These are phyloP conservation scores for Nicotiana noctiflora DNA, from an alignment of 257 asterid species.

Conservation along the genomic window DNA sequence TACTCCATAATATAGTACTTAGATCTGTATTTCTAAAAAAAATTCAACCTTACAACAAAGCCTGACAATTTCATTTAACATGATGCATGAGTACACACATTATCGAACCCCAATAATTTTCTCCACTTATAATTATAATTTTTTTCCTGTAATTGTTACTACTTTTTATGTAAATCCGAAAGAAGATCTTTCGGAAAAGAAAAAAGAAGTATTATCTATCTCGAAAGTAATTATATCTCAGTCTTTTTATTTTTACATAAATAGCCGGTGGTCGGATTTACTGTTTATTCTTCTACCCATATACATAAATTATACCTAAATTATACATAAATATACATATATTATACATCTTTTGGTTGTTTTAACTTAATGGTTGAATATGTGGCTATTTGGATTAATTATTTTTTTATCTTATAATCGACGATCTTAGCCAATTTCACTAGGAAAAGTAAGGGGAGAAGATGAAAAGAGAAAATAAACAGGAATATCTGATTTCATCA, in stretches of 20 bases:
- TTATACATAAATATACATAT: no score
- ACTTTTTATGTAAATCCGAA: background rate
- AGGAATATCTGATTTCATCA: background rate
- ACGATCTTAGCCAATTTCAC: background rate
- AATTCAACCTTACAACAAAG: background rate
- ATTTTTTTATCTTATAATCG: no score
- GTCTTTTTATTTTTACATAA: background rate
- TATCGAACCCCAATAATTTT: background rate
- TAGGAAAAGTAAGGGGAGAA: background rate
- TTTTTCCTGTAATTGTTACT: background rate
- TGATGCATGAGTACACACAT: conserved; percentile 3
- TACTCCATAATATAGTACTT: background rate
- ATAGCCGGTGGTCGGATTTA: no score
- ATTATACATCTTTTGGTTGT: no score
- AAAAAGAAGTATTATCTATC: background rate
- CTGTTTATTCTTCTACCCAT: no score
- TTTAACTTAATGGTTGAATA: no score
- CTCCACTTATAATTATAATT: background rate
- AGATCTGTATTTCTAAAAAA: background rate
- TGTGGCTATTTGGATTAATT: no score
- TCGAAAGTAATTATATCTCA: background rate
- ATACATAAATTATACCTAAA: no score
- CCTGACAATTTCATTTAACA: conserved; percentile 7
- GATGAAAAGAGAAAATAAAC: background rate
- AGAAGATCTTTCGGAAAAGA: background rate